phyloP scores from a whole-genome alignment of 2,329 filamentous ascomycete species.

The Parasarocladium wereldwijsianum region DNA sequence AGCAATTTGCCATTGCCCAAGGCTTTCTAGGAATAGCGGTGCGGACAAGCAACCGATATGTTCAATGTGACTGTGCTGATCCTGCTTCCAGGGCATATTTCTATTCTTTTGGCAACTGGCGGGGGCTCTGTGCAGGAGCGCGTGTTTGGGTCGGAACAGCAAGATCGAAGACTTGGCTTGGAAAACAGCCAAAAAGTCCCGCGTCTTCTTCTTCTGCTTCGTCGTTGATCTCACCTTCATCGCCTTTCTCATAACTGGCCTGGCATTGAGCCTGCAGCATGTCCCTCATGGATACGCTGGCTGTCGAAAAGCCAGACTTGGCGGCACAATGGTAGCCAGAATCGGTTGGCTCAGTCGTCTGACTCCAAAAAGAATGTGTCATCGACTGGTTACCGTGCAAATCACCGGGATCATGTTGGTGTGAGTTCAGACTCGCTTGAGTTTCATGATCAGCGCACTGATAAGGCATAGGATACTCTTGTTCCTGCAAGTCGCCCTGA shows the following conservation, averaged over 20 bases:
- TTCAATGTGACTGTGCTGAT: background rate
- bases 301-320: background rate
- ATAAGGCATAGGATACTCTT: background rate
- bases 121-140: too few species aligned
- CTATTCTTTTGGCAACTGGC: slow-evolving; percentile 4
- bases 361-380: background rate
- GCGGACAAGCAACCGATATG: too few species aligned
- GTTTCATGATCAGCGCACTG: background rate
- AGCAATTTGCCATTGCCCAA: background rate
- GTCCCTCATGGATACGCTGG: background rate
- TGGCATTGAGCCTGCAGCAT: slow-evolving; percentile 2
- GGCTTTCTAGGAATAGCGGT: slow-evolving; percentile 2
- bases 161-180: too few species aligned
- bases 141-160: too few species aligned
- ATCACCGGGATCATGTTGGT: slow-evolving; percentile 1
- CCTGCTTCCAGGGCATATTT: background rate
- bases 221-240: slow-evolving; percentile 4
- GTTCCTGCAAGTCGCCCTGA: background rate
- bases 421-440: background rate
- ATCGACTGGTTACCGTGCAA: background rate
- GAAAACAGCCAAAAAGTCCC: too few species aligned
- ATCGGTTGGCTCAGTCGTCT: background rate
- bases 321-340: background rate
- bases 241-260: background rate
- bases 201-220: slow-evolving; percentile 5